A percentile compares a stretch with the other conserved stretches of the same genome.
Conservation (phyloP, 2,329 filamentous ascomycete species). For the Alternaria ventricosa region DNA sequence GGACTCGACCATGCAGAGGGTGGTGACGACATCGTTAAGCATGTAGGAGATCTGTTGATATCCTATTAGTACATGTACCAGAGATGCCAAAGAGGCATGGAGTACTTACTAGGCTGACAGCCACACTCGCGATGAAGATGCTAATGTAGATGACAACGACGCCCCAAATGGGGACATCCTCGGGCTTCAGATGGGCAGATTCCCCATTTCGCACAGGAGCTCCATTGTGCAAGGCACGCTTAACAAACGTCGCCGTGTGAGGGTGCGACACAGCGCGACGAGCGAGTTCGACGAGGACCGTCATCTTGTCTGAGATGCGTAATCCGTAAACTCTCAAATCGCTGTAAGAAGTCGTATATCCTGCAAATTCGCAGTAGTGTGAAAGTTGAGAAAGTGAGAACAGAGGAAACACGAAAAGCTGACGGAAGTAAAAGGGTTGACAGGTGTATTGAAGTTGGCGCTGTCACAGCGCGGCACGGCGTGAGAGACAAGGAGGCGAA, state of each 20-base stretch:
- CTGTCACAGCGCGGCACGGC: slow-evolving; percentile 20
- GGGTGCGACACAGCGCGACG: slow-evolving; percentile 42
- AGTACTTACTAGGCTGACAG: slow-evolving; percentile 50
- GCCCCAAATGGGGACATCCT: slow-evolving; percentile 43
- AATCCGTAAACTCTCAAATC: background rate
- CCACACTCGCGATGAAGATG: slow-evolving; percentile 50
- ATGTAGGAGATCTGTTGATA: slow-evolving; percentile 58
- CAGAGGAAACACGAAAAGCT: slow-evolving; percentile 4
- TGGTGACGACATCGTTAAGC: slow-evolving; percentile 65
- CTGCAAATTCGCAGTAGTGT: background rate
- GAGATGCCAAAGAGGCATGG: background rate
- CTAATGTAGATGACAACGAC: slow-evolving; percentile 42
- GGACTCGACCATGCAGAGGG: slow-evolving; percentile 69
- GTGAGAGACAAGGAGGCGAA: slow-evolving; percentile 21
- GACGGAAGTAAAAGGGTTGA: slow-evolving; percentile 1
- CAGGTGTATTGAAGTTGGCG: slow-evolving; percentile 13
- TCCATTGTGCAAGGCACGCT: slow-evolving; percentile 31
- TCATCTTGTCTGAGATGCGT: slow-evolving; percentile 7
- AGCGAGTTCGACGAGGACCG: slow-evolving; percentile 38
- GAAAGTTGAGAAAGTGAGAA: slow-evolving; percentile 4
- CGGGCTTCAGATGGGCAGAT: background rate
- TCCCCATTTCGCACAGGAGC: no score
- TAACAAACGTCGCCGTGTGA: slow-evolving; percentile 30
- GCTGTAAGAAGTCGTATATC: background rate
- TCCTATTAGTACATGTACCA: background rate